Evolutionary conservation across 495 filamentous ascomycete species (phyloP), one percentile per base, ranked within the genome.

Genomic region (Tuber aestivum): DNA sequence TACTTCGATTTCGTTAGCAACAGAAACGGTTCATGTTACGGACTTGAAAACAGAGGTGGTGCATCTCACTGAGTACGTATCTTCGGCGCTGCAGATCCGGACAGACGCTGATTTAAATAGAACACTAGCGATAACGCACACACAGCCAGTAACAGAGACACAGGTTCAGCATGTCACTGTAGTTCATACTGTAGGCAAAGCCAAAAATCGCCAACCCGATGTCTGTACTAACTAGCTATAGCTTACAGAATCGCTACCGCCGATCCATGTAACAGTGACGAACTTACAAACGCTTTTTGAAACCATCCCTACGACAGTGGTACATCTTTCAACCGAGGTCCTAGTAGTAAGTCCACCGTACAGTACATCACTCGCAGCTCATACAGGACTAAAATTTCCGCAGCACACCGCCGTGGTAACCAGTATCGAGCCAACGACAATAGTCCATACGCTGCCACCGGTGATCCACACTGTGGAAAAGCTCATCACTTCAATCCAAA

Each of bases 241-340:
- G 80, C 74, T 82, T 38, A 70, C 78, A 12, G 76, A 82, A 77
- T 81, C 80, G 23, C 45, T 80, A 21, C 79, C 80, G 20, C 80
- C 79, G 1, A 27, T 82, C 41, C 76, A 82, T 69, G 68, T 82
- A 40, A 82, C 80, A 7, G 70, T 81, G 40, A 81, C 77, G 42
- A 77, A 65, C 56, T 27, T 65, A 35, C 56, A 82, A 65, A 65
- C 69, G 20, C 14, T 65, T n/a, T 32, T 56, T 23, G 42, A 65
- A 23, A 72, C 72, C 41, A 56, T 81, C 35, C 79, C 79, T n/a
- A 80, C 73, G 42, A 81, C 79, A 18, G 68, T 81, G 6, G 79
- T 81, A 41, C 73, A 70, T 70, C 70, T 80, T 41, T 71, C 79
- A 74, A 82, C 80, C 27, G 40, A 77, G 70, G 74, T 78, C 48